Conservation (phyloP, 495 filamentous ascomycete genomes). For the Aspergillus sclerotioniger region DNA sequence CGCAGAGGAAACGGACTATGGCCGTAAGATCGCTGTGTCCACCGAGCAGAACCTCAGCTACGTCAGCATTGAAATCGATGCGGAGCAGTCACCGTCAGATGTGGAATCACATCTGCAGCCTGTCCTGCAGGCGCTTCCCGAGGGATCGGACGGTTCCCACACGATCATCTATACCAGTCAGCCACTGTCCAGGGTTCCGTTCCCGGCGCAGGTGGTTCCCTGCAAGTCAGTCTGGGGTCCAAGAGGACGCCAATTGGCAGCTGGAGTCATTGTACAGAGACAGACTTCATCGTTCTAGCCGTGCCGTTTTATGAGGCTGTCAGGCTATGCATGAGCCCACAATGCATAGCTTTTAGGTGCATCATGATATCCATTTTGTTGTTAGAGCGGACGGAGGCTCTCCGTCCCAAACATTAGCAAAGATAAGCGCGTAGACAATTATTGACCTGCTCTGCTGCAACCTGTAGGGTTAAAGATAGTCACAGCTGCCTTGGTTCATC, state of each 20-base stretch:
- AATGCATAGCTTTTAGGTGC: too few relatives aligned
- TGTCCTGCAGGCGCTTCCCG: constrained; percentile 17
- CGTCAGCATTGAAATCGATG: constrained; percentile 33
- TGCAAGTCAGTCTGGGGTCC: constrained; percentile 48
- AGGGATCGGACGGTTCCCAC: constrained; percentile 21
- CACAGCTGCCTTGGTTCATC: too few relatives aligned
- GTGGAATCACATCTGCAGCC: constrained; percentile 24
- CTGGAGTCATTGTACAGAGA: constrained; percentile 38
- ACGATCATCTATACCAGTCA: constrained; percentile 38
- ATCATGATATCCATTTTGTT: too few relatives aligned
- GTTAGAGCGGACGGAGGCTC: too few relatives aligned
- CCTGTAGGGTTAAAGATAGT: too few relatives aligned
- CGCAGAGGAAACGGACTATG: constrained; percentile 8
- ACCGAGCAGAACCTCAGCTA: constrained; percentile 26
- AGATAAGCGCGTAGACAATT: too few relatives aligned
- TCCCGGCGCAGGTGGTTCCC: constrained; percentile 44
- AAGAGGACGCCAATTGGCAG: constrained; percentile 35
- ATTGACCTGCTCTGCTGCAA: too few relatives aligned
- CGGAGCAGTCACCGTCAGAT: constrained; percentile 11
- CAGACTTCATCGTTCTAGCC: constrained; percentile 4
- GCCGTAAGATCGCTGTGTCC: constrained; percentile 23
- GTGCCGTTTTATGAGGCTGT: background rate
- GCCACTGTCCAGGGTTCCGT: constrained; percentile 21
- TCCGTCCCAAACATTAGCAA: too few relatives aligned
- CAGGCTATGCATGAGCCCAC: too few relatives aligned